Conservation (phyloP, 2,329 filamentous ascomycete genomes). For the Mariannaea elegans region DNA sequence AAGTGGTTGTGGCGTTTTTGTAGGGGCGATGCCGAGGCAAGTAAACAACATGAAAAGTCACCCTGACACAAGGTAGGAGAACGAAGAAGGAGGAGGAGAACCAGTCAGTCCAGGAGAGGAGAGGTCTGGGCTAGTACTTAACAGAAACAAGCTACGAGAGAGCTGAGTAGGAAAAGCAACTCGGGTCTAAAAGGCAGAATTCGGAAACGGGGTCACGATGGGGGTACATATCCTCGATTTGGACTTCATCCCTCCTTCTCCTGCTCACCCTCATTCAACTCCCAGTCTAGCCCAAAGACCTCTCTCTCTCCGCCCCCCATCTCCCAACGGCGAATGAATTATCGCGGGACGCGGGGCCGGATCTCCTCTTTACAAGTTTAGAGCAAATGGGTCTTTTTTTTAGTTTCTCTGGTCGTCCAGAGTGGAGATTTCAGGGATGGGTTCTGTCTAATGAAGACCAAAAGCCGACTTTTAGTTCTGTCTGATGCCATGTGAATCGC, state of each 20-base stretch:
- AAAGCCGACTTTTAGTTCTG: too few relatives aligned
- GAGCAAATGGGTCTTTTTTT: too few relatives aligned
- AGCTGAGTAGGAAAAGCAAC: slow-evolving; percentile 1
- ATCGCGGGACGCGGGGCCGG: slow-evolving; percentile 7
- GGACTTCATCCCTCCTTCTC: slow-evolving; percentile 2
- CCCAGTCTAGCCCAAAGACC: slow-evolving; percentile 3
- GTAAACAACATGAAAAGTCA: not conserved
- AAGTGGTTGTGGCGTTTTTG: not conserved
- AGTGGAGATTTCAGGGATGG: slow-evolving; percentile 11
- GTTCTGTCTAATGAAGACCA: too few relatives aligned
- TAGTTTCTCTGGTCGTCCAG: slow-evolving; percentile 3
- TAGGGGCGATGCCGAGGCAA: not conserved
- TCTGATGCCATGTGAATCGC: too few relatives aligned
- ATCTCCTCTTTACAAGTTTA: too few relatives aligned
- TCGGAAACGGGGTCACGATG: slow-evolving; percentile 19
- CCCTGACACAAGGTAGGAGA: not conserved
- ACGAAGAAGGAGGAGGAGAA: not conserved
- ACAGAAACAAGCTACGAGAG: not conserved
- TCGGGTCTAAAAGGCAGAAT: slow-evolving; percentile 4
- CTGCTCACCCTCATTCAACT: not conserved
- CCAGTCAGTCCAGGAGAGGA: too few relatives aligned
- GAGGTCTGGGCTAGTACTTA: not conserved
- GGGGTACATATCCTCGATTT: slow-evolving; percentile 16
- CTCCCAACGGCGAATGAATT: not conserved
- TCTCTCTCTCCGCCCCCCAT: not conserved